Percentiles rank a stretch among this genome's conserved stretches.
Evolutionary conservation across 768 basidiomycete genomes (phyloP).

Genomic region (Harrya chromipes): DNA sequence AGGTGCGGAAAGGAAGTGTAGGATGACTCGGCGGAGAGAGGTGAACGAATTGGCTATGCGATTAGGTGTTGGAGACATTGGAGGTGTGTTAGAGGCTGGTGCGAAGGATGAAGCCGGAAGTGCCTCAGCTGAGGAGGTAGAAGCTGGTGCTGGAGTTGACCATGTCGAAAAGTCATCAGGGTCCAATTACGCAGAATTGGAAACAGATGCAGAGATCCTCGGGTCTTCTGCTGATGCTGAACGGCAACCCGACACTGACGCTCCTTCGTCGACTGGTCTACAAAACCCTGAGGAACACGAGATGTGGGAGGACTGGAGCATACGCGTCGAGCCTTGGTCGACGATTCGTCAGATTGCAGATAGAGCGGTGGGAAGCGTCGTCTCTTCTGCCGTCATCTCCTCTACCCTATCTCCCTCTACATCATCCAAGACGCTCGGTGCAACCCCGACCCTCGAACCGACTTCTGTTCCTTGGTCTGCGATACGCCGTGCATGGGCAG

Average conservation of each 20-base stretch:
- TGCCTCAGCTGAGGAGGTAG: background rate
- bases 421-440: slow-evolving; percentile 18
- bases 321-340: slow-evolving; percentile 64
- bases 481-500: slow-evolving; percentile 64
- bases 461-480: slow-evolving; percentile 66
- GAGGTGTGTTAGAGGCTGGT: slow-evolving; percentile 53
- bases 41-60: slow-evolving; percentile 80
- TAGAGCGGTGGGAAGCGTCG: slow-evolving; percentile 66
- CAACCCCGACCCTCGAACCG: slow-evolving; percentile 34
- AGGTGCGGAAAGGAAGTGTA: slow-evolving; percentile 49
- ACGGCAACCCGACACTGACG: background rate
- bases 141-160: slow-evolving; percentile 1
- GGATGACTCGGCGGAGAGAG: slow-evolving; percentile 63
- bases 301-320: slow-evolving; percentile 68
- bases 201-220: slow-evolving; percentile 17
- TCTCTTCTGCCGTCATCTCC: slow-evolving; percentile 30
- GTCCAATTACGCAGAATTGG: slow-evolving; percentile 12
- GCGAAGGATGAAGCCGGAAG: background rate
- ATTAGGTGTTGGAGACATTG: slow-evolving; percentile 77
- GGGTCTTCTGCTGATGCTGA: slow-evolving; percentile 16
- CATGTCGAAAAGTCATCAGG: slow-evolving; percentile 3
- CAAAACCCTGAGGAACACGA: slow-evolving; percentile 24
- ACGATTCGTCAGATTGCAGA: slow-evolving; percentile 73
- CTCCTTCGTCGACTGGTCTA: slow-evolving; percentile 1
- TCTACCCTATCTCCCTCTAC: slow-evolving; percentile 7